phyloP scores from a whole-genome alignment of 768 basidiomycete species.

The Trametes gibbosa region DNA sequence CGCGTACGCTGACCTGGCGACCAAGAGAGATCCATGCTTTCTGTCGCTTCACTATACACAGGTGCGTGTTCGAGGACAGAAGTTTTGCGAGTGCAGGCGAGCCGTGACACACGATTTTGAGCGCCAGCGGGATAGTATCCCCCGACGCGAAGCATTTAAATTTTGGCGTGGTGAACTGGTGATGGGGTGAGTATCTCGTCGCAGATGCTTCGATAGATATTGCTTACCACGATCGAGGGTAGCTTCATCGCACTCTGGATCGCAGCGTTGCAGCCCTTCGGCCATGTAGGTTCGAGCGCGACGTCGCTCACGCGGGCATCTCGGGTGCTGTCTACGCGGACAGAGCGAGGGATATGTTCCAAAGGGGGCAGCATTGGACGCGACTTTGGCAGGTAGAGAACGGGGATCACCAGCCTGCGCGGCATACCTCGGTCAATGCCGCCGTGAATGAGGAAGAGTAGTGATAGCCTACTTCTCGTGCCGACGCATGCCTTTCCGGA shows the following conservation, averaged over 20 bases:
- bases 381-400: constrained; percentile 45
- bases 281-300: constrained; percentile 17
- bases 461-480: constrained; percentile 36
- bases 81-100: constrained; percentile 40
- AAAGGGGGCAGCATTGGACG: constrained; percentile 36
- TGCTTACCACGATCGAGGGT: constrained; percentile 11
- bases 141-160: constrained; percentile 39
- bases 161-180: constrained; percentile 39
- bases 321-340: constrained; percentile 18
- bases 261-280: constrained; percentile 4
- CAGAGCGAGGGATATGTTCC: constrained; percentile 31
- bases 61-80: constrained; percentile 32
- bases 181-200: not conserved
- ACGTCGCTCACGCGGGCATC: constrained; percentile 34
- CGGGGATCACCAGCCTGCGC: constrained; percentile 28
- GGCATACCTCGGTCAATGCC: constrained; percentile 4
- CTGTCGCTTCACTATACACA: constrained; percentile 38
- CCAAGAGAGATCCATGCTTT: constrained; percentile 30
- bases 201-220: not conserved
- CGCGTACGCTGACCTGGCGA: constrained; percentile 28
- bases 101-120: constrained; percentile 35
- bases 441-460: not conserved
- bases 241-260: constrained; percentile 3
- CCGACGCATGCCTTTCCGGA: constrained; percentile 38
- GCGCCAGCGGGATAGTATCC: constrained; percentile 37